These are phyloP conservation scores for Citrullus amarus DNA, from an alignment of 306 rosid species.

Conservation along the genomic window DNA sequence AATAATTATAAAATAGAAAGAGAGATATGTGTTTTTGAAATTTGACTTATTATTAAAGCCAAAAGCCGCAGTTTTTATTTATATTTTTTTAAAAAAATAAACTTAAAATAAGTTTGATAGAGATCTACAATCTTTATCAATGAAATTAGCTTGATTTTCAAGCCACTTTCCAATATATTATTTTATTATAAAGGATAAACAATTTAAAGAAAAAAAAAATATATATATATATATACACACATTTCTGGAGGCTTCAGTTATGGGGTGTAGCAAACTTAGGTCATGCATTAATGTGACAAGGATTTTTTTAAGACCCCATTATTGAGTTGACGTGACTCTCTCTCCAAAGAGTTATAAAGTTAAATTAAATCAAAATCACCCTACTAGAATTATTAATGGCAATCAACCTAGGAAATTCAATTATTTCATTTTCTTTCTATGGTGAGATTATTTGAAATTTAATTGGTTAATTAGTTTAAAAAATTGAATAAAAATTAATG, in stretches of 20 bases:
- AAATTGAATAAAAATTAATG: not conserved
- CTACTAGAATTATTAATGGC: not conserved
- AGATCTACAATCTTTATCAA: not conserved
- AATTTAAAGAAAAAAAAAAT: not conserved
- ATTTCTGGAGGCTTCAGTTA: slow-evolving; percentile 1
- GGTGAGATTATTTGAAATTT: not conserved
- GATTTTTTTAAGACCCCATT: not conserved
- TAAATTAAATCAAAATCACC: not conserved
- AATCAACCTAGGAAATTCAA: not conserved
- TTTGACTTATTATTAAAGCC: slow-evolving; percentile 2
- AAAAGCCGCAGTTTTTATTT: not conserved
- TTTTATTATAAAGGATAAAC: not conserved
- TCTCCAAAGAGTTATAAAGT: not conserved
- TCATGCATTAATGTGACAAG: slow-evolving; percentile 1
- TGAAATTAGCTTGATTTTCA: not conserved
- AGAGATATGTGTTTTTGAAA: not conserved
- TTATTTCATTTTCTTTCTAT: not conserved
- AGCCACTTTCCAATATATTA: not conserved
- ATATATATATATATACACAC: too few relatives aligned
- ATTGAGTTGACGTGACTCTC: not conserved
- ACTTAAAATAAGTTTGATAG: not conserved
- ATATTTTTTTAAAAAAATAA: not conserved
- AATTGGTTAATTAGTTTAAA: not conserved
- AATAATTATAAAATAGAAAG: not conserved
- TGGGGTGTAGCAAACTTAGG: slow-evolving; percentile 2